Percentiles rank a stretch among this genome's conserved stretches.
These are phyloP conservation scores for Trichoderma endophyticum DNA, from an alignment of 2,329 filamentous ascomycete species.

Conservation along the genomic window DNA sequence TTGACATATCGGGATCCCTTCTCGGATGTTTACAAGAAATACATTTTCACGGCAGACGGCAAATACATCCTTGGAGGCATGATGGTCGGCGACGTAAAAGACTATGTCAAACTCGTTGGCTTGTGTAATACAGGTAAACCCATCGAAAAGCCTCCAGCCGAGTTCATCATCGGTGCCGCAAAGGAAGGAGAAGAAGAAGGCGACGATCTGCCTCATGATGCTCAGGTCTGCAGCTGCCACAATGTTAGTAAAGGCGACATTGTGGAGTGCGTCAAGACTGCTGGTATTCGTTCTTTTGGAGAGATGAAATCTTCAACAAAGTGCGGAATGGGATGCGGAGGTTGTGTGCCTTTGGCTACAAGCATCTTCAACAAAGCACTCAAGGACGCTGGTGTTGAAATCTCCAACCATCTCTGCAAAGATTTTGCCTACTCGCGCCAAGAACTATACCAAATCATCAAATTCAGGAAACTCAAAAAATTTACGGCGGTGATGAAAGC, in stretches of 20 bases:
- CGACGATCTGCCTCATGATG: slow-evolving; percentile 78
- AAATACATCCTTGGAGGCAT: slow-evolving; percentile 92
- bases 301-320: slow-evolving; percentile 89
- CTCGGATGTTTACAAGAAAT: slow-evolving; percentile 87
- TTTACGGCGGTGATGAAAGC: slow-evolving; percentile 75
- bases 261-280: slow-evolving; percentile 67
- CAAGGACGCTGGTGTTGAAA: slow-evolving; percentile 78
- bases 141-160: slow-evolving; percentile 72
- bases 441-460: slow-evolving; percentile 87
- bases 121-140: slow-evolving; percentile 81
- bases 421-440: slow-evolving; percentile 82
- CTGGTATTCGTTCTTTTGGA: slow-evolving; percentile 74
- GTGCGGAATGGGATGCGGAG: slow-evolving; percentile 85
- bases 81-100: slow-evolving; percentile 92
- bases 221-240: slow-evolving; percentile 89
- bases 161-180: slow-evolving; percentile 77
- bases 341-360: slow-evolving; percentile 83
- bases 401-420: slow-evolving; percentile 80
- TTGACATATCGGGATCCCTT: slow-evolving; percentile 89
- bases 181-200: slow-evolving; percentile 69
- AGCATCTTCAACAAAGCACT: slow-evolving; percentile 89
- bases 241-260: slow-evolving; percentile 87
- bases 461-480: slow-evolving; percentile 71
- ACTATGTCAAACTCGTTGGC: slow-evolving; percentile 85
- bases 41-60: slow-evolving; percentile 83